Evolutionary conservation across 805 yeast species (phyloP).

Genomic region (Ogataea pini): DNA sequence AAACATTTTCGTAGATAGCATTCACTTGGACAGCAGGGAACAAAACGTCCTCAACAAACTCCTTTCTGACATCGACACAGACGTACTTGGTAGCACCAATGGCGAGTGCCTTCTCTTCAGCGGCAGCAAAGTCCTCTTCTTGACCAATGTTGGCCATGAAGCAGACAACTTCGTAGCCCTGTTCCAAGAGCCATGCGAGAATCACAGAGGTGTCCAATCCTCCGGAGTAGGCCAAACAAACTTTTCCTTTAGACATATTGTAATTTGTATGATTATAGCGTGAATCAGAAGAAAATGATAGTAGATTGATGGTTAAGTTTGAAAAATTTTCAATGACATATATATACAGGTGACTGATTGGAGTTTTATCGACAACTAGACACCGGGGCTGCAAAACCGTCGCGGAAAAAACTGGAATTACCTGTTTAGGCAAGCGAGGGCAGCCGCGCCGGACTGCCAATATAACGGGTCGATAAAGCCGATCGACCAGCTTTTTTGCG

Average conservation of each 20-base stretch:
- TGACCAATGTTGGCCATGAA: conserved; percentile 99
- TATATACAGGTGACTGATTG: conserved; percentile 1
- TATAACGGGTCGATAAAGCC: background rate
- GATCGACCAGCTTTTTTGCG: background rate
- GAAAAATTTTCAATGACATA: conserved; percentile 9
- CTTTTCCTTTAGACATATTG: conserved; percentile 90
- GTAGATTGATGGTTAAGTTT: background rate
- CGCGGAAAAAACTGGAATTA: conserved; percentile 8
- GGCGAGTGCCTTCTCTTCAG: conserved; percentile 91
- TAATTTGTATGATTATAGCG: background rate
- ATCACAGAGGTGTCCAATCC: conserved; percentile 98
- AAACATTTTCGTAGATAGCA: conserved; percentile 97
- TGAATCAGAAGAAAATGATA: conserved; percentile 1
- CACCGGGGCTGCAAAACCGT: conserved; percentile 9
- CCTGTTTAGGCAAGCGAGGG: conserved; percentile 5
- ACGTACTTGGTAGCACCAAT: conserved; percentile 97
- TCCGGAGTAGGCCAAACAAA: conserved; percentile 98
- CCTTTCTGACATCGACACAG: conserved; percentile 90
- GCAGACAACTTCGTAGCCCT: conserved; percentile 97
- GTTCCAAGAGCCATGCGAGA: conserved; percentile 95
- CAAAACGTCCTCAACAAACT: conserved; percentile 89
- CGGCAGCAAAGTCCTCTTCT: conserved; percentile 98
- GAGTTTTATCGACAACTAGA: background rate
- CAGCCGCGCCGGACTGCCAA: background rate
- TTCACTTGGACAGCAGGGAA: conserved; percentile 97